Conservation (phyloP, 768 basidiomycete species). For the Boletus tylopilopsis region DNA sequence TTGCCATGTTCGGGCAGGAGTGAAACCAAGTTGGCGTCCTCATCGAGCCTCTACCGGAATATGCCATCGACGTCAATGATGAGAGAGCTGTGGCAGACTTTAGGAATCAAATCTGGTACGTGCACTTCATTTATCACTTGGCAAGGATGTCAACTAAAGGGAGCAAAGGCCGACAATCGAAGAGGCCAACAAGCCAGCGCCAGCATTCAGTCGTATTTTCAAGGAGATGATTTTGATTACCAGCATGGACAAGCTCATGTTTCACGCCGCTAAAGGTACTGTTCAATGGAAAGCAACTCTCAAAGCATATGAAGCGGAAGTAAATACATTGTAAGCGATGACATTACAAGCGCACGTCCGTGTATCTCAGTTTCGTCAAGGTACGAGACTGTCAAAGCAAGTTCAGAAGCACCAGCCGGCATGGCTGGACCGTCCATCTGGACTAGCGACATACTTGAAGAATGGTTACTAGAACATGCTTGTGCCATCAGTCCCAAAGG, state of each 20-base stretch:
- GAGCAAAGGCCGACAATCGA: no score
- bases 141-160: no score
- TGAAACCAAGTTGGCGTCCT: no score
- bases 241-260: constrained; percentile 37
- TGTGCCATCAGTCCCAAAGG: constrained; percentile 6
- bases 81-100: no score
- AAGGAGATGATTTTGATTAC: constrained; percentile 55
- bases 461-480: constrained; percentile 30
- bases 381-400: constrained; percentile 32
- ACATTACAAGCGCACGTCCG: constrained; percentile 4
- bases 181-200: constrained; percentile 40
- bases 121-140: no score
- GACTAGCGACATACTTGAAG: constrained; percentile 15
- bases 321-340: constrained; percentile 45
- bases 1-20: no score
- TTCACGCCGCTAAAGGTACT: constrained; percentile 44
- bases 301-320: constrained; percentile 41
- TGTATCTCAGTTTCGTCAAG: constrained; percentile 6
- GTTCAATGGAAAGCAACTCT: constrained; percentile 39
- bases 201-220: constrained; percentile 43
- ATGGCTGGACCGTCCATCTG: constrained; percentile 23
- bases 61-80: no score
- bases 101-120: no score
- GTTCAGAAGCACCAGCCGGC: constrained; percentile 14
- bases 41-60: no score